These are phyloP conservation scores for Populus hybrid DNA, from an alignment of 441 rosid species.

Conservation along the genomic window DNA sequence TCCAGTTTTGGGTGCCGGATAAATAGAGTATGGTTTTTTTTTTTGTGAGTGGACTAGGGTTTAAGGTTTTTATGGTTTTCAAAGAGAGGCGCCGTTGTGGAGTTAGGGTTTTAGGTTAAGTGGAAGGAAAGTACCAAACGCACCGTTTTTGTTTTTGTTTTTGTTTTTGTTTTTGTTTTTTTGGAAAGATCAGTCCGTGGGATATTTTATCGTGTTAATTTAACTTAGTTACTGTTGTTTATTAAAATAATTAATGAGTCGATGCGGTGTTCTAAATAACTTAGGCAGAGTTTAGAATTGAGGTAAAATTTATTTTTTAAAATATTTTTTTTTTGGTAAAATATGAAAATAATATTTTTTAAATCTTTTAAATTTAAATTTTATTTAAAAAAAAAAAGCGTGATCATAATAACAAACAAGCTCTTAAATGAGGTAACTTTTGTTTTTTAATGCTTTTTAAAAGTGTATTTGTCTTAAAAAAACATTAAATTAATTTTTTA, in stretches of 20 bases:
- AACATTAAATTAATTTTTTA: too few relatives aligned
- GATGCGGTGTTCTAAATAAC: neutral
- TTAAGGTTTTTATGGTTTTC: neutral
- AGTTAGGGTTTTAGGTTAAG: conserved; percentile 20
- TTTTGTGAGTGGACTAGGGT: conserved; percentile 8
- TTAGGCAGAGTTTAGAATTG: too few relatives aligned
- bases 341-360: too few relatives aligned
- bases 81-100: neutral
- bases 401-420: too few relatives aligned
- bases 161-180: conserved; percentile 48
- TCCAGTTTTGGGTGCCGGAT: neutral
- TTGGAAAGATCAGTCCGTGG: conserved; percentile 25
- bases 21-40: neutral
- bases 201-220: neutral
- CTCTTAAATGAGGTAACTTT: too few relatives aligned
- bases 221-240: neutral
- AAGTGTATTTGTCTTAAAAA: too few relatives aligned
- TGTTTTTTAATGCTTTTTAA: too few relatives aligned
- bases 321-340: too few relatives aligned
- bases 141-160: conserved; percentile 49
- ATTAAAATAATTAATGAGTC: neutral
- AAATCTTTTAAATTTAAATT: too few relatives aligned
- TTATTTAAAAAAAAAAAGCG: too few relatives aligned
- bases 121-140: neutral
- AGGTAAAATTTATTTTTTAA: too few relatives aligned